phyloP scores from a whole-genome alignment of 2,329 filamentous ascomycete species.

The Botrytis porri region DNA sequence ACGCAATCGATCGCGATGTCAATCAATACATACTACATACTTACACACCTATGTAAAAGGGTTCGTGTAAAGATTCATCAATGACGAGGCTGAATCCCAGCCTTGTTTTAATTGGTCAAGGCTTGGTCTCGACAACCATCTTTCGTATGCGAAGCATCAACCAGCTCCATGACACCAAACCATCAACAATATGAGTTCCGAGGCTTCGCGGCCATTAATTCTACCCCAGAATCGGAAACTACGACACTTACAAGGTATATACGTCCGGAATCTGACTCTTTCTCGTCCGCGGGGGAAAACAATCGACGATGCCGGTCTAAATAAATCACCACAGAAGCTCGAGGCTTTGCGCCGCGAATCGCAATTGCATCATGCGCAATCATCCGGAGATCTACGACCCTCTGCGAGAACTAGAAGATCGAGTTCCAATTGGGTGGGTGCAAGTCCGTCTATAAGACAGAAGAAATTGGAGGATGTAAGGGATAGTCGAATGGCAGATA shows the following conservation, averaged over 20 bases:
- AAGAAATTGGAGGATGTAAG: constrained; percentile 72
- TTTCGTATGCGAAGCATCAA: background rate
- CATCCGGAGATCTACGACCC: constrained; percentile 50
- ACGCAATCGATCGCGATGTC: background rate
- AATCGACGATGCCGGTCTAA: constrained; percentile 73
- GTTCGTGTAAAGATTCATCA: background rate
- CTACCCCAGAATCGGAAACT: constrained; percentile 79
- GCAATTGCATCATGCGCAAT: constrained; percentile 54
- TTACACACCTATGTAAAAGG: background rate
- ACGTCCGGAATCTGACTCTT: constrained; percentile 80
- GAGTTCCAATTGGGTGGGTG: constrained; percentile 61
- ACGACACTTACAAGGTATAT: constrained; percentile 82
- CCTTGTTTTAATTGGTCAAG: constrained; percentile 8
- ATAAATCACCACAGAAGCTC: constrained; percentile 63
- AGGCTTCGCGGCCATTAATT: constrained; percentile 46
- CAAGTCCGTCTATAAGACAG: constrained; percentile 61
- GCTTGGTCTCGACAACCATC: background rate
- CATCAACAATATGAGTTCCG: constrained; percentile 34
- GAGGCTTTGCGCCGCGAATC: constrained; percentile 45
- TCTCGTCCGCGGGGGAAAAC: constrained; percentile 55
- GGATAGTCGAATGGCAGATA: constrained; percentile 72
- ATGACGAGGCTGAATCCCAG: background rate
- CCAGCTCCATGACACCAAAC: constrained; percentile 3
- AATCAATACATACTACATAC: background rate
- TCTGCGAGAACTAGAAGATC: constrained; percentile 49